Percentiles rank a stretch among this genome's conserved stretches.
Evolutionary conservation across 345 rosid genomes (phyloP).

Genomic region (Mercurialis annua): DNA sequence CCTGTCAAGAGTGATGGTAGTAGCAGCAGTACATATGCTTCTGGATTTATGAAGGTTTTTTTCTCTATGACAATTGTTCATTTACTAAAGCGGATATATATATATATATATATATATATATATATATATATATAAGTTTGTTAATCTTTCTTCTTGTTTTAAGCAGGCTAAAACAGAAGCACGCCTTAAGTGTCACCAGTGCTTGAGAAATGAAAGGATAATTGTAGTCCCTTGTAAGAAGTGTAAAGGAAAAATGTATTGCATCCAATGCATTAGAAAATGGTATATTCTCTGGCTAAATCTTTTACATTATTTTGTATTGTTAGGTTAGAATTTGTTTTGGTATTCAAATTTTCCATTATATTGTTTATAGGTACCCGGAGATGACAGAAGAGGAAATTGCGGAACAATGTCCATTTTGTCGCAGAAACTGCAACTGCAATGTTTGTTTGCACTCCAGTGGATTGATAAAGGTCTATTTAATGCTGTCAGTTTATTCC

Average conservation of each 20-base stretch:
- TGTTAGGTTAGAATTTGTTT: not conserved
- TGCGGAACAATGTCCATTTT: slow-evolving; percentile 62
- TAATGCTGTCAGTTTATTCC: not conserved
- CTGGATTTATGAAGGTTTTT: slow-evolving; percentile 26
- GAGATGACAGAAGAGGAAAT: slow-evolving; percentile 48
- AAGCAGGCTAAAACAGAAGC: slow-evolving; percentile 32
- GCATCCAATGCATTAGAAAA: slow-evolving; percentile 50
- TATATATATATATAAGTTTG: not conserved
- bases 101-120: too few species aligned
- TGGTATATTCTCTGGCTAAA: slow-evolving; percentile 45
- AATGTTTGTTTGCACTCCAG: slow-evolving; percentile 61
- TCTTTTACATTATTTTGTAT: not conserved
- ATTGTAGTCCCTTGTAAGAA: slow-evolving; percentile 48
- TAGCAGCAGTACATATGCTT: slow-evolving; percentile 14
- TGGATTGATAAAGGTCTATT: slow-evolving; percentile 56
- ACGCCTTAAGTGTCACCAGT: slow-evolving; percentile 63
- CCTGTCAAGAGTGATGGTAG: slow-evolving; percentile 22
- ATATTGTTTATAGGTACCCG: slow-evolving; percentile 61
- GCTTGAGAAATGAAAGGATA: slow-evolving; percentile 53
- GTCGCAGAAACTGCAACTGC: slow-evolving; percentile 81
- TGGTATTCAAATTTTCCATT: not conserved
- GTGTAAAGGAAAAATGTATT: slow-evolving; percentile 46
- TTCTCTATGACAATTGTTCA: not conserved
- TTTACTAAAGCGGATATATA: not conserved
- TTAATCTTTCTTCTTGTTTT: slow-evolving; percentile 12